These are phyloP conservation scores for Chrysosporium queenslandicum DNA, from an alignment of 2,329 filamentous ascomycete species.

Conservation along the genomic window DNA sequence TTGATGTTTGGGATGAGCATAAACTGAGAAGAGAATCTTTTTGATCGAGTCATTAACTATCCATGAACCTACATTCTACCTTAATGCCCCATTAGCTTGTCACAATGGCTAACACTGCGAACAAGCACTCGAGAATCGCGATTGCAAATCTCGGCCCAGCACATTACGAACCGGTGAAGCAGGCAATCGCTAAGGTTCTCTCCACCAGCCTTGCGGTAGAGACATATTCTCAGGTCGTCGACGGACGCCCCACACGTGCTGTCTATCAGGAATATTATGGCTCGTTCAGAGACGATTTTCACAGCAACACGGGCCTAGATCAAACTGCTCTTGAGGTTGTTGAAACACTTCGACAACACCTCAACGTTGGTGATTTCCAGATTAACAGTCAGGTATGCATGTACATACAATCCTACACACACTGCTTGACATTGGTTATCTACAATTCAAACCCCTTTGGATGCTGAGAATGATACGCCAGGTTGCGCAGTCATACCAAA, in stretches of 20 bases:
- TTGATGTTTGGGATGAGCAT: too few species aligned
- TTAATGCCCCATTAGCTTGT: too few species aligned
- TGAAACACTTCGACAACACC: neutral
- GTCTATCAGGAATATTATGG: constrained; percentile 4
- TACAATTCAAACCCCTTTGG: neutral
- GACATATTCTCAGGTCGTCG: constrained; percentile 11
- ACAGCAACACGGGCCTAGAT: neutral
- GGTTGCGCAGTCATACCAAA: constrained; percentile 11
- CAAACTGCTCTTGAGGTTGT: neutral
- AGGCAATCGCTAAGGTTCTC: neutral
- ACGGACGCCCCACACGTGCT: constrained; percentile 12
- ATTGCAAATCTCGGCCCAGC: neutral
- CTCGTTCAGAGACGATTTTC: neutral
- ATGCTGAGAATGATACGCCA: neutral
- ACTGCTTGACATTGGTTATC: too few species aligned
- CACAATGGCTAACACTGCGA: too few species aligned
- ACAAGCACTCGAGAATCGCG: neutral
- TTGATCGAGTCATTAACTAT: too few species aligned
- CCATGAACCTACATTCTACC: too few species aligned
- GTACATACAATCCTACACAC: too few species aligned
- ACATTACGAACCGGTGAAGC: too few species aligned
- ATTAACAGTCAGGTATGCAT: neutral
- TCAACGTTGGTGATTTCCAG: neutral
- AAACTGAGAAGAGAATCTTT: too few species aligned
- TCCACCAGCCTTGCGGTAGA: constrained; percentile 7